Conservation (phyloP, 768 basidiomycete species). For the Lyophyllum semitale region DNA sequence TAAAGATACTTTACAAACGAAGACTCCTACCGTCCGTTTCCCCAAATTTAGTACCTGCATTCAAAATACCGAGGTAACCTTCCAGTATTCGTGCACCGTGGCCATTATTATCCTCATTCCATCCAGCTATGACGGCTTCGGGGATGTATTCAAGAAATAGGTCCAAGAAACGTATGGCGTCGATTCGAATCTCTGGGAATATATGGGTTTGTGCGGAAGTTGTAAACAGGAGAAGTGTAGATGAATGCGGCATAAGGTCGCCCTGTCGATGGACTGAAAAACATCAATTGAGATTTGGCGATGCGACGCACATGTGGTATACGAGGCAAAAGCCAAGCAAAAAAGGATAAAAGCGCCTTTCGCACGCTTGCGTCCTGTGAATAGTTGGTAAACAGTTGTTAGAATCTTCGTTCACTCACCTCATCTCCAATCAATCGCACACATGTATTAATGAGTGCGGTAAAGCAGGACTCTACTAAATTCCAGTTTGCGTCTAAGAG, state of each 20-base stretch:
- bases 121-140: conserved; percentile 63
- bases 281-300: neutral
- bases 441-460: conserved; percentile 57
- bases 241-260: conserved; percentile 71
- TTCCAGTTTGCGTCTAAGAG: conserved; percentile 64
- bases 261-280: conserved; percentile 43
- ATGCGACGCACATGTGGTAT: conserved; percentile 44
- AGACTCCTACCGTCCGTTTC: conserved; percentile 48
- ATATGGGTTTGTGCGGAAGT: conserved; percentile 93
- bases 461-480: conserved; percentile 52
- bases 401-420: conserved; percentile 40
- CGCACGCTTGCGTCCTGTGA: conserved; percentile 78
- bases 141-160: conserved; percentile 75
- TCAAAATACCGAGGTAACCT: conserved; percentile 81
- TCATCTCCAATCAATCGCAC: conserved; percentile 83
- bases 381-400: conserved; percentile 11
- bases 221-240: conserved; percentile 78
- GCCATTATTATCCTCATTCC: conserved; percentile 52
- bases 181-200: conserved; percentile 91
- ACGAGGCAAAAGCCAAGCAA: conserved; percentile 71
- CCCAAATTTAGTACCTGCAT: conserved; percentile 63
- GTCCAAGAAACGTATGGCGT: conserved; percentile 81
- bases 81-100: conserved; percentile 70
- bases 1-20: neutral
- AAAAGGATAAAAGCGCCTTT: conserved; percentile 66